Base-by-base conservation (phyloP, 2,329 filamentous ascomycete genomes). In the Exophiala spinifera region DNA sequence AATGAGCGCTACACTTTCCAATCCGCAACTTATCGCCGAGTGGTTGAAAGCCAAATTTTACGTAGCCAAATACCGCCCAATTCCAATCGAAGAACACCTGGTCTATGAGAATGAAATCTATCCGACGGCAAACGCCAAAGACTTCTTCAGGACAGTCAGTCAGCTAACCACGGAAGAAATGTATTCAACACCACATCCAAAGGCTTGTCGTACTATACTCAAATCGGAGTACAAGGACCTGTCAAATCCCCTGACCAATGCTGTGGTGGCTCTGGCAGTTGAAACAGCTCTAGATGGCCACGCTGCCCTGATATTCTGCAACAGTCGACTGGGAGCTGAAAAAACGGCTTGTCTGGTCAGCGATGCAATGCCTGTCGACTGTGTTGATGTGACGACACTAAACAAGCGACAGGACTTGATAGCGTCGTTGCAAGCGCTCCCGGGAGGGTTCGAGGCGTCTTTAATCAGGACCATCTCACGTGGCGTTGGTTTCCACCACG, bases 1-100 rank as follows among this genome's bases (percentile, higher is more conserved):
- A 61, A 91, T 91, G 88, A 91, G 88, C 63, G 88, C 88, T 3
- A 91, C 88, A 0, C 74, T 91, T 44, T 84, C 85, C 51, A 90
- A 91, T 64, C 85, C 87, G 46, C 77, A 83, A 51, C 66, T 88
- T 25, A 75, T 91, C 46, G 85, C 86, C 1, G 74, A 76, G 31
- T 91, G 88, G 88, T 79, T 91, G 14, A 72, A 80, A 44, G 87
- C 83, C 1, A 85, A 86, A 63, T 87, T 82, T 46, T 90, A 89
- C 64, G 82, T 85, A 61, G 90, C 87, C 2, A 81, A 78, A 50
- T 91, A 89, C 66, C 79, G 83, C 1, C 87, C 88, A 1, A 77
- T 91, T n/a, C 87, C 87, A 0, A 83, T 91, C 19, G 80, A 89
- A 48, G 88, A 91, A 63, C 81, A 88, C 64, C 73, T 91, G 1